phyloP scores from a whole-genome alignment of 805 yeast genomes.

The Kregervanrija fluxuum region DNA sequence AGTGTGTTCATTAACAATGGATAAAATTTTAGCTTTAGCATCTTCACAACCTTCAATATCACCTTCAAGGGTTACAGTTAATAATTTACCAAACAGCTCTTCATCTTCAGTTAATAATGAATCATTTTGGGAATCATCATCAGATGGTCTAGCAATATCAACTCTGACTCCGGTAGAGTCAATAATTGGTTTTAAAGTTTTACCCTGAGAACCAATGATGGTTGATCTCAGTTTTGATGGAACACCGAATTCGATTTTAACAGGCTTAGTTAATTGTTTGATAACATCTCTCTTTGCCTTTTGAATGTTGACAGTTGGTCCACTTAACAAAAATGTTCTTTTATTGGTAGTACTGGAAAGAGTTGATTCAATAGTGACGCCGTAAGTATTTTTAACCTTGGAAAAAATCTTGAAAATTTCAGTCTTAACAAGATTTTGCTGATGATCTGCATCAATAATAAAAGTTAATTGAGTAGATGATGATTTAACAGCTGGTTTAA shows the following conservation, averaged over 20 bases:
- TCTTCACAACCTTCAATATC: slow-evolving; percentile 73
- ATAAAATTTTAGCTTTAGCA: slow-evolving; percentile 64
- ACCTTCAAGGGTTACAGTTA: slow-evolving; percentile 67
- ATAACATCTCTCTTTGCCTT: slow-evolving; percentile 70
- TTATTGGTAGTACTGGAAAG: slow-evolving; percentile 65
- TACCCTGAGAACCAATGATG: slow-evolving; percentile 85
- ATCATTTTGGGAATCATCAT: slow-evolving; percentile 12
- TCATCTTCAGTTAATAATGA: slow-evolving; percentile 31
- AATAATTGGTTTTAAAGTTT: slow-evolving; percentile 70
- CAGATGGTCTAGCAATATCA: slow-evolving; percentile 45
- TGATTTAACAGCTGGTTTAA: slow-evolving; percentile 41
- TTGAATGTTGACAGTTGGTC: slow-evolving; percentile 57
- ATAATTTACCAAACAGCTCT: slow-evolving; percentile 52
- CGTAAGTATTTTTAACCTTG: slow-evolving; percentile 49
- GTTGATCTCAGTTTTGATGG: slow-evolving; percentile 74
- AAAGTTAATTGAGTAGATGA: slow-evolving; percentile 72
- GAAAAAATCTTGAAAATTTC: slow-evolving; percentile 65
- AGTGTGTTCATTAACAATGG: slow-evolving; percentile 70
- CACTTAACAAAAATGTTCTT: slow-evolving; percentile 79
- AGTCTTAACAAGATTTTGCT: slow-evolving; percentile 51
- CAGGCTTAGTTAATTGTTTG: slow-evolving; percentile 71
- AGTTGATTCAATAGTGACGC: slow-evolving; percentile 76
- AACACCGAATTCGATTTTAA: slow-evolving; percentile 48
- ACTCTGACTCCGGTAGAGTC: slow-evolving; percentile 61
- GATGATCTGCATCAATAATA: slow-evolving; percentile 63